Evolutionary conservation across 208 protist genomes (phyloP).

Genomic region (Leishmania major): DNA sequence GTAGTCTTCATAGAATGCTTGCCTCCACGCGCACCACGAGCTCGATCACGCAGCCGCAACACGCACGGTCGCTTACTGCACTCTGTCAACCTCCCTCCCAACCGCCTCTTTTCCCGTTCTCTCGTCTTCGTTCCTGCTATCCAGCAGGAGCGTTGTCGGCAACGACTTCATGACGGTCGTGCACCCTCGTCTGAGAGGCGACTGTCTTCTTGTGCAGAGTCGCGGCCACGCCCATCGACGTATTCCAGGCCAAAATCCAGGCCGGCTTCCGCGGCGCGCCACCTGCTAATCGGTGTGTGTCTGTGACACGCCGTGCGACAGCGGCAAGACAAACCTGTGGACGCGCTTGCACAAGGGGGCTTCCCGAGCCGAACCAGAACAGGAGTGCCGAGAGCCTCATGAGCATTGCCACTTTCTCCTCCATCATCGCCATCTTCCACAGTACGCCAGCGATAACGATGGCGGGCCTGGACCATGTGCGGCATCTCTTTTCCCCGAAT

Average conservation of each 20-base stretch:
- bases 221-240: conserved; percentile 41
- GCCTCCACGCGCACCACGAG: neutral
- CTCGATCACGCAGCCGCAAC: neutral
- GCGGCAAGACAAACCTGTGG: conserved; percentile 12
- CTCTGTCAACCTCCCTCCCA: neutral
- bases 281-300: conserved; percentile 45
- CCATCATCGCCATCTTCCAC: conserved; percentile 49
- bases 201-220: conserved; percentile 42
- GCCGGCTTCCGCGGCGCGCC: neutral
- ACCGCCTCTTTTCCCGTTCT: neutral
- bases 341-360: conserved; percentile 30
- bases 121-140: neutral
- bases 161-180: conserved; percentile 18
- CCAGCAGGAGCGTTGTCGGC: neutral
- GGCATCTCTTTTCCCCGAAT: conserved; percentile 15
- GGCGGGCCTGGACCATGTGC: conserved; percentile 24
- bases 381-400: conserved; percentile 20
- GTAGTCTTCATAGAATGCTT: neutral
- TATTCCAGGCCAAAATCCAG: conserved; percentile 12
- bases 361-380: conserved; percentile 9
- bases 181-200: conserved; percentile 25
- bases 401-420: conserved; percentile 37
- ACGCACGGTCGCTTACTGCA: neutral
- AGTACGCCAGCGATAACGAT: conserved; percentile 24
- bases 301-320: conserved; percentile 30